Base-by-base conservation (phyloP, 345 rosid species). In the Pistacia vera region DNA sequence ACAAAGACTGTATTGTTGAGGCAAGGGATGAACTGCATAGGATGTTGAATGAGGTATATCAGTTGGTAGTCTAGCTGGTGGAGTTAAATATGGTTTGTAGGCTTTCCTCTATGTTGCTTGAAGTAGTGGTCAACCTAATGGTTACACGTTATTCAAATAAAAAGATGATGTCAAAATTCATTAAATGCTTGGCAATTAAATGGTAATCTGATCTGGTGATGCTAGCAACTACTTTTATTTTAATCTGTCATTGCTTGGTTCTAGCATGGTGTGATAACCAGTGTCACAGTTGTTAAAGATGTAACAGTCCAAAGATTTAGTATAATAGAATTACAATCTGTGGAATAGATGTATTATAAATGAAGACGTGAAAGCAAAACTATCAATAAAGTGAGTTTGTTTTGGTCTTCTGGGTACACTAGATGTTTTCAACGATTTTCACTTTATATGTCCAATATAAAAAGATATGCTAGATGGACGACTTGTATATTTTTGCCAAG, bases 21-120 rank as follows among this genome's bases (percentile, higher is more conserved):
- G 98, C 98, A 4, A 91, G 95, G 85, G 95, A 93, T 86, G 97
- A 93, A 83, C 86, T 93, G 75, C 95, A 93, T 77, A 83, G 97
- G 83, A 93, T 93, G 97, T 78, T 93, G 83, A 93, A 93, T 68
- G 97, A 93, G 93, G 98, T 90, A 78, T 22, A 66, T 63, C 61
- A 72, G 28, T 76, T 68, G 25, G 25, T 22, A 22, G 25, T 22
- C 25, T 17, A 28, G n/a, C 64, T 59, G 9, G 72, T n/a, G 25
- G 10, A 11, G 14, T 41, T 35, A 4, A 20, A 8, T 60, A 28
- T 68, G 14, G 25, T 61, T 68, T 30, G 33, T 30, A 30, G 33
- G 33, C 2, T 30, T 30, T 30, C 33, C 33, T 30, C 2, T 72
- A 4, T 48, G 11, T 72, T 28, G 46, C 46, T 5, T 5, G 8